Percentiles rank a stretch among this genome's conserved stretches.
Evolutionary conservation across 176 grass and related monocot genomes (phyloP).

Genomic region (Juncus effusus): DNA sequence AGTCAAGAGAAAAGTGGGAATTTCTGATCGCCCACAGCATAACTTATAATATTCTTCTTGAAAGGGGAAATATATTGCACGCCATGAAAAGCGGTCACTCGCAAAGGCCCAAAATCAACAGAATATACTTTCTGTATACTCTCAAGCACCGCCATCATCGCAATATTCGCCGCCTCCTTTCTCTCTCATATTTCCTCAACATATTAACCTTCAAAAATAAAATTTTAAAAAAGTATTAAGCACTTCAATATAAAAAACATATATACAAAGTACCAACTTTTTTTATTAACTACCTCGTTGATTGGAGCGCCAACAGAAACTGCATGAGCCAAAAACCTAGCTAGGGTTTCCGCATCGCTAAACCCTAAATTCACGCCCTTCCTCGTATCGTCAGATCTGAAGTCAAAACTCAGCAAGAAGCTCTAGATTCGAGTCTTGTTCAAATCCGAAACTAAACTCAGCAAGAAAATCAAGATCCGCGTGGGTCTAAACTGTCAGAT

Average conservation of each 20-base stretch:
- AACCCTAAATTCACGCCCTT: conserved; percentile 96
- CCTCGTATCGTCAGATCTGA: conserved; percentile 17
- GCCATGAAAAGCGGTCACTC: conserved; percentile 71
- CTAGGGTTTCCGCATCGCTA: conserved; percentile 64
- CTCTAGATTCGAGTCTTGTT: too few species aligned
- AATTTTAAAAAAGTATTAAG: neutral
- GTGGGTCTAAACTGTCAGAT: too few species aligned
- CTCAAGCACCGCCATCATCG: conserved; percentile 79
- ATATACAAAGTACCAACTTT: too few species aligned
- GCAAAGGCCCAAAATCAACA: conserved; percentile 65
- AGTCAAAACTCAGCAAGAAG: too few species aligned
- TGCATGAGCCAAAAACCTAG: conserved; percentile 65
- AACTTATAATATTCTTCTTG: conserved; percentile 75
- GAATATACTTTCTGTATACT: conserved; percentile 90
- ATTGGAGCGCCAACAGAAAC: conserved; percentile 60
- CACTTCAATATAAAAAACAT: neutral
- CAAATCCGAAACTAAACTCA: too few species aligned
- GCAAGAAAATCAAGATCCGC: too few species aligned
- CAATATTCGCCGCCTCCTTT: conserved; percentile 57
- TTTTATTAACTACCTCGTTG: conserved; percentile 42
- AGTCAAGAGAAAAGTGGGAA: conserved; percentile 45
- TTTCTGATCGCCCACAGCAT: conserved; percentile 76
- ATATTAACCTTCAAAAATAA: conserved; percentile 42
- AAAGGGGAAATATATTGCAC: conserved; percentile 70
- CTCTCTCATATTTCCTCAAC: conserved; percentile 65